Base-by-base conservation (phyloP, 768 basidiomycete genomes). In the Pulveroboletus frians region DNA sequence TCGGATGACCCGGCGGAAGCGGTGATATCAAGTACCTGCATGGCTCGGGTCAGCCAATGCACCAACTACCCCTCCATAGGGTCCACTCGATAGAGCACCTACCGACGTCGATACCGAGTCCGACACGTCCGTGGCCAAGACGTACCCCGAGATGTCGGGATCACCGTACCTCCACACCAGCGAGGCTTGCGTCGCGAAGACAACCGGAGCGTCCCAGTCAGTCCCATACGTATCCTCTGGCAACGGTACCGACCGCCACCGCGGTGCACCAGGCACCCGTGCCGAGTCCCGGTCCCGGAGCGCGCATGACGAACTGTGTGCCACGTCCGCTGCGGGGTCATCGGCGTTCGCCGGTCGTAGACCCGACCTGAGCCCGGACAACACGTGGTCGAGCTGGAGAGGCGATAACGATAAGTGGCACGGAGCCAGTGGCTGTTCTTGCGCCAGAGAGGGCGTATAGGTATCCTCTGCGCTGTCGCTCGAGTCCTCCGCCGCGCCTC, bases 181-280 rank as follows among this genome's bases (percentile, higher is more conserved):
- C 23, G 26, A 10, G 15, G 9, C 9, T 11, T 30, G 29, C 9
- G 9, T 27, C 23, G 1, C 40, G 10, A 41, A n/a, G 15, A 9
- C 48, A 49, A 14, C 47, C 43, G 21, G 23, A 26, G 23, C 23
- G 23, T 4, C 23, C 23, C 23, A 26, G 23, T 26, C 23, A 4
- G 23, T 17, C 39, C 39, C 43, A 5, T 13, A 14, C 0, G 49
- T 55, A n/a, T 49, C 51, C 17, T 55, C 50, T 11, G 66, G 65
- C 39, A 67, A 36, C 9, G 57, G 46, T 15, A 5, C 46, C n/a
- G 58, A 18, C 17, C 20, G 43, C 47, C 56, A 53, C 23, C 55
- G 57, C 15, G 65, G 65, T 15, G 67, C 65, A 27, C 56, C 60
- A 3, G 64, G 65, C 14, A 47, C 50, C 1, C 62, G 66, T n/a